phyloP scores from a whole-genome alignment of 2,329 filamentous ascomycete genomes.

The Trichoderma endophyticum region DNA sequence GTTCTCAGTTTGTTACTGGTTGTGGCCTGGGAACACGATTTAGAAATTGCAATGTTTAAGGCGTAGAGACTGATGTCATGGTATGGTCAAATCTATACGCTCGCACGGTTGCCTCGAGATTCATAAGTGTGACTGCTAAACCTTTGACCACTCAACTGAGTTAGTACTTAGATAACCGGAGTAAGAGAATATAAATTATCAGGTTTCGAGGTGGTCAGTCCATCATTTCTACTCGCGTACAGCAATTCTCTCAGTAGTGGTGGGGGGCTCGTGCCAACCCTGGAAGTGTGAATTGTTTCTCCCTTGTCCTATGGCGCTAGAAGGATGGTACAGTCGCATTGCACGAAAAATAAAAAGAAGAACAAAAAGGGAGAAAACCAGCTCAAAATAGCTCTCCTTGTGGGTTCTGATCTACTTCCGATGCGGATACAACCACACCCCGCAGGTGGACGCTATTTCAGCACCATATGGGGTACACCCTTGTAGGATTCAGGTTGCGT shows the following conservation, averaged over 20 bases:
- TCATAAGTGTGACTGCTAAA: neutral
- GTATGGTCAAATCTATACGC: neutral
- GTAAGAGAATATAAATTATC: neutral
- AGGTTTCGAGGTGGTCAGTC: neutral
- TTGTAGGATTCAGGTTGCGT: neutral
- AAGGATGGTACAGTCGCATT: neutral
- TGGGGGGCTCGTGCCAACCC: neutral
- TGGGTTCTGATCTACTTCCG: neutral
- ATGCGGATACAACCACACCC: neutral
- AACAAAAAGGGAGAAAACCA: neutral
- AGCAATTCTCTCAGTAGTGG: neutral
- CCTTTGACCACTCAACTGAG: neutral
- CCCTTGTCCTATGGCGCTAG: neutral
- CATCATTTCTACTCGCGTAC: neutral
- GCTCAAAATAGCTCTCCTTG: neutral
- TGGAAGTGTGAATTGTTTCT: neutral
- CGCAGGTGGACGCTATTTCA: neutral
- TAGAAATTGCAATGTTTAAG: neutral
- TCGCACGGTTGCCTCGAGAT: neutral
- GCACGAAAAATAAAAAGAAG: neutral
- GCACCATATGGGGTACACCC: neutral
- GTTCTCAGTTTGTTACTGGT: neutral
- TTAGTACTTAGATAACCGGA: neutral
- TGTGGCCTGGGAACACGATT: neutral
- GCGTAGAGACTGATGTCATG: neutral